A percentile compares a stretch with the other conserved stretches of the same genome.
These are phyloP conservation scores for Penicillium mononematosum DNA, from an alignment of 495 filamentous ascomycete genomes.

Conservation along the genomic window DNA sequence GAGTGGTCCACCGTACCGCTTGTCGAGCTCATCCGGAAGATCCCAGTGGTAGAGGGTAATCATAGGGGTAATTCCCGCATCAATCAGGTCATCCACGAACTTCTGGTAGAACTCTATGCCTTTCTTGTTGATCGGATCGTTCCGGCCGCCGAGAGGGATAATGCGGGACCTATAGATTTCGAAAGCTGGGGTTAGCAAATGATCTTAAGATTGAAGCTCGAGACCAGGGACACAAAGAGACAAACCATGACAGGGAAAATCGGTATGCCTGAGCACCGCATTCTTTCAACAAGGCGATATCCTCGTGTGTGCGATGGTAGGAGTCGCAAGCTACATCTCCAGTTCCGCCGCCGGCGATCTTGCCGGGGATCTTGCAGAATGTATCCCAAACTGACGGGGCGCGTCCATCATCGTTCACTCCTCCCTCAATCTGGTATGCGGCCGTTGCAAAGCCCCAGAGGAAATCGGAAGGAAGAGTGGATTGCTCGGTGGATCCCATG, in stretches of 20 bases:
- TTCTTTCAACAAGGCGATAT: conserved; percentile 68
- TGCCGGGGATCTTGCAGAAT: conserved; percentile 70
- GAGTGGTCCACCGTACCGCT: conserved; percentile 51
- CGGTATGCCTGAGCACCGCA: conserved; percentile 65
- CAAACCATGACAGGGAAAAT: conserved; percentile 74
- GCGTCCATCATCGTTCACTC: conserved; percentile 63
- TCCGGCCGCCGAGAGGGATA: conserved; percentile 58
- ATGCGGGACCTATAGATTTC: conserved; percentile 57
- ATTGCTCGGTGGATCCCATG: conserved; percentile 35
- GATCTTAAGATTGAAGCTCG: neutral
- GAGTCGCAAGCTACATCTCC: conserved; percentile 74
- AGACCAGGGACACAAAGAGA: no score
- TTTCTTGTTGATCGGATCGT: conserved; percentile 47
- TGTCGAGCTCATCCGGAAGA: conserved; percentile 50
- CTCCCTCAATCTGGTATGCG: conserved; percentile 78
- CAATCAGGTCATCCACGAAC: conserved; percentile 51
- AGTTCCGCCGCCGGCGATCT: conserved; percentile 68
- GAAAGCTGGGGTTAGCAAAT: neutral
- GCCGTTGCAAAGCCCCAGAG: conserved; percentile 83
- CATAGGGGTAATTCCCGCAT: conserved; percentile 49
- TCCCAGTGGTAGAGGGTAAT: conserved; percentile 58
- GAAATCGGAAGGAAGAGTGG: conserved; percentile 67
- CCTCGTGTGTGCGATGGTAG: conserved; percentile 69
- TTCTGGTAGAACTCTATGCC: conserved; percentile 50
- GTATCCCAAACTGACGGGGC: conserved; percentile 76